These are phyloP conservation scores for Saccharomycopsis fodiens DNA, from an alignment of 805 yeast species.

Conservation along the genomic window DNA sequence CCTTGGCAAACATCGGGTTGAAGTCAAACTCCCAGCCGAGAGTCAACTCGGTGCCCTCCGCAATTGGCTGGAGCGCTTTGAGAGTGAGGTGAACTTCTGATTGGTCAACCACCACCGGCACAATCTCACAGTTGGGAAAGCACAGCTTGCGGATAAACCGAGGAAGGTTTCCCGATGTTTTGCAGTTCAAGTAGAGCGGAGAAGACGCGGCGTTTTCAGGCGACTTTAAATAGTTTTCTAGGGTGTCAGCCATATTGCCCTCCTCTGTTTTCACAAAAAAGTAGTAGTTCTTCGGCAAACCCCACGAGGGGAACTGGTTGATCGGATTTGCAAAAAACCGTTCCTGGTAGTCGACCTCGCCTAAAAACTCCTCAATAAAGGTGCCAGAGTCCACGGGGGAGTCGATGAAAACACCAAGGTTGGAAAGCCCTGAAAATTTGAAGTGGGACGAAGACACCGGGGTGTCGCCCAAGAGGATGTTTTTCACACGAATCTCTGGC, in stretches of 20 bases:
- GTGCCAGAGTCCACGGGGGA: constrained; percentile 35
- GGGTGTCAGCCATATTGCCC: constrained; percentile 7
- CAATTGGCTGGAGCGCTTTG: constrained; percentile 47
- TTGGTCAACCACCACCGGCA: constrained; percentile 34
- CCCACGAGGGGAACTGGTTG: constrained; percentile 75
- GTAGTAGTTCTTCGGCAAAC: constrained; percentile 39
- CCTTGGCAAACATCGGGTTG: constrained; percentile 60
- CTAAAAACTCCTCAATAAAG: constrained; percentile 55
- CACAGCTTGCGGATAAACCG: constrained; percentile 74
- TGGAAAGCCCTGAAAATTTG: constrained; percentile 59
- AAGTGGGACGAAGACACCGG: constrained; percentile 10
- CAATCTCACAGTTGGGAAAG: constrained; percentile 63
- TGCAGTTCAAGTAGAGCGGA: constrained; percentile 17
- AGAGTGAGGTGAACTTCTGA: constrained; percentile 46
- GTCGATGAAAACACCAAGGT: constrained; percentile 50
- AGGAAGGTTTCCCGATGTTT: constrained; percentile 62
- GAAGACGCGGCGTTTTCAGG: not conserved
- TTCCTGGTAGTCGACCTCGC: constrained; percentile 61
- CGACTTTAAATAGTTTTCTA: constrained; percentile 4
- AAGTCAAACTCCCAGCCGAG: constrained; percentile 88
- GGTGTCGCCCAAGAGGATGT: constrained; percentile 34
- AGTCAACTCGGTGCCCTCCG: constrained; percentile 63
- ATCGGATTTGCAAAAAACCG: constrained; percentile 56
- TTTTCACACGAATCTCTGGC: constrained; percentile 10
- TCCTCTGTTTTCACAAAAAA: constrained; percentile 13